phyloP scores from a whole-genome alignment of 768 basidiomycete genomes.

The Mycena indigotica region DNA sequence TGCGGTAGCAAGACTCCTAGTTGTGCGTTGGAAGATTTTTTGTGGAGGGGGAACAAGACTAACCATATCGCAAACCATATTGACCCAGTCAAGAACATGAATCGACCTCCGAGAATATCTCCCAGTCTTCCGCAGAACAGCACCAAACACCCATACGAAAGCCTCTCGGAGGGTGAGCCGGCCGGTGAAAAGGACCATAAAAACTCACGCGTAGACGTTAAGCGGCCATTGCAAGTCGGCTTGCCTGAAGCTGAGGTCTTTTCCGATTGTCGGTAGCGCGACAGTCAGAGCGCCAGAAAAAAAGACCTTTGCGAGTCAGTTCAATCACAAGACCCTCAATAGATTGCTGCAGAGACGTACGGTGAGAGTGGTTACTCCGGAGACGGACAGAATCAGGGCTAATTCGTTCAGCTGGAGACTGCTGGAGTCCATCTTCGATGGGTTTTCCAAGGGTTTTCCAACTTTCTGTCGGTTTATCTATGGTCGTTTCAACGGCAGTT shows the following conservation, averaged over 20 bases:
- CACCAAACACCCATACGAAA: conserved; percentile 27
- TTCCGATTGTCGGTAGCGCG: conserved; percentile 31
- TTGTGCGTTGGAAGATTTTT: neutral
- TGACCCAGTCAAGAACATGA: conserved; percentile 34
- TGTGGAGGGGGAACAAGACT: neutral
- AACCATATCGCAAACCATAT: conserved; percentile 36
- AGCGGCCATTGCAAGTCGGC: conserved; percentile 30
- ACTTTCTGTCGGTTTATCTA: too few species aligned
- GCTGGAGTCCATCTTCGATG: too few species aligned
- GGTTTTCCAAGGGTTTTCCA: too few species aligned
- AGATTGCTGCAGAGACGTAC: conserved; percentile 6
- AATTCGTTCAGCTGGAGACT: conserved; percentile 23
- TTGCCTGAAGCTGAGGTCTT: conserved; percentile 27
- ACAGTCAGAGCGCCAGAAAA: conserved; percentile 29
- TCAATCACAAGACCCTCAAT: neutral
- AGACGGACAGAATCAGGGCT: conserved; percentile 23
- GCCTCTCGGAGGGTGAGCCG: conserved; percentile 8
- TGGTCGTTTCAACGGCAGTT: too few species aligned
- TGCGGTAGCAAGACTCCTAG: conserved; percentile 33
- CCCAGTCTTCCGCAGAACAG: conserved; percentile 30
- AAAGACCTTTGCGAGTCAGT: conserved; percentile 22
- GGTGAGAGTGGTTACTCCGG: conserved; percentile 30
- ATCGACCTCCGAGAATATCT: conserved; percentile 27
- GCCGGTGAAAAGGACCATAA: too few species aligned
- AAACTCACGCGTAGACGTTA: conserved; percentile 28